Evolutionary conservation across 139 green algal species (phyloP).

Genomic region (Trebouxia sp.): DNA sequence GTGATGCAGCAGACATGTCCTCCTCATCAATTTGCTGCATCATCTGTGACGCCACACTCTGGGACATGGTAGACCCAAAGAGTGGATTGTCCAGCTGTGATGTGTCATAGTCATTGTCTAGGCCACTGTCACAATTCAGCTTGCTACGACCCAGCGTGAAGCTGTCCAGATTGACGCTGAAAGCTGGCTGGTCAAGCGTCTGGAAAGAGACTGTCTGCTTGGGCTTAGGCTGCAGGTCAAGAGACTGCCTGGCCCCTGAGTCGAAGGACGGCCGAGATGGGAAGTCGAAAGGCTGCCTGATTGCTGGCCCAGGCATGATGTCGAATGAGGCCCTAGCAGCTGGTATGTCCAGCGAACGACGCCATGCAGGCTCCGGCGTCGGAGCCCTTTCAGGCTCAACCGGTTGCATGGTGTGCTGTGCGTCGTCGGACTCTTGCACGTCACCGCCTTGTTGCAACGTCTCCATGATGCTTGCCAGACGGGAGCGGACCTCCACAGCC

Average conservation of each 20-base stretch:
- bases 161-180: slow-evolving; percentile 6
- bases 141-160: not conserved
- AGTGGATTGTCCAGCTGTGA: slow-evolving; percentile 1
- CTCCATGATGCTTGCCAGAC: not conserved
- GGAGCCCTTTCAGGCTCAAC: not conserved
- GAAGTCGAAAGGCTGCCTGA: not conserved
- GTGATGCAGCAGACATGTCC: not conserved
- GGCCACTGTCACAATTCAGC: not conserved
- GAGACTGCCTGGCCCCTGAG: not conserved
- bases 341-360: not conserved
- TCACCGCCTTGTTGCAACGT: not conserved
- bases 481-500: not conserved
- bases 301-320: not conserved
- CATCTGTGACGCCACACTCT: slow-evolving; percentile 13
- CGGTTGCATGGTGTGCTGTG: no score
- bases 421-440: no score
- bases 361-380: not conserved
- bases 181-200: slow-evolving; percentile 6
- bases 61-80: not conserved
- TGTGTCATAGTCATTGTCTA: not conserved
- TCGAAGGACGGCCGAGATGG: not conserved
- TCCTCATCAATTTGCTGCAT: not conserved
- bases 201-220: slow-evolving; percentile 7
- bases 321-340: not conserved
- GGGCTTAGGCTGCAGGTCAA: not conserved